Evolutionary conservation across 441 rosid species (phyloP).

Genomic region (Brassica hybrid): DNA sequence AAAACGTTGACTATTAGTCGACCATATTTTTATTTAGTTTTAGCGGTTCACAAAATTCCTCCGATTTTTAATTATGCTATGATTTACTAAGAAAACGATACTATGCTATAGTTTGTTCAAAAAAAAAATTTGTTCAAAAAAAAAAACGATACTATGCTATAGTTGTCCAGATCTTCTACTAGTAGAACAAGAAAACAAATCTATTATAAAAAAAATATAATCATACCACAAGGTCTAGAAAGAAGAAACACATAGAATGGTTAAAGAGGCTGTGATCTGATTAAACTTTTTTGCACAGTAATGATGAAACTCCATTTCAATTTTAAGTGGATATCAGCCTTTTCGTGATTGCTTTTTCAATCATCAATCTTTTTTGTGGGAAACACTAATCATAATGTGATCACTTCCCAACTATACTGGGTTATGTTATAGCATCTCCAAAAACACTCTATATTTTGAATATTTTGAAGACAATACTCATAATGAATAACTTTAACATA

Average conservation of each 20-base stretch:
- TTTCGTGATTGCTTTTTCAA: constrained; percentile 14
- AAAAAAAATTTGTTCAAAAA: too few species aligned
- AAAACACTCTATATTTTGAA: background rate
- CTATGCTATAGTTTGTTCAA: background rate
- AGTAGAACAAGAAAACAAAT: background rate
- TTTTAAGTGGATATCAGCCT: constrained; percentile 24
- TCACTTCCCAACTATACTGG: constrained; percentile 3
- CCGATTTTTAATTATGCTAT: background rate
- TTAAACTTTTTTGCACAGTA: constrained; percentile 11
- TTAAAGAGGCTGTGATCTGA: background rate
- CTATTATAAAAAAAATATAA: background rate
- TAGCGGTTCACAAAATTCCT: constrained; percentile 6
- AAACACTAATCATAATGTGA: constrained; percentile 14
- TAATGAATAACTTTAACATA: background rate
- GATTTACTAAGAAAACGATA: constrained; percentile 1
- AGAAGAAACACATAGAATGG: constrained; percentile 1
- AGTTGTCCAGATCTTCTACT: background rate
- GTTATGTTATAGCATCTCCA: background rate
- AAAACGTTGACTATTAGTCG: constrained; percentile 8
- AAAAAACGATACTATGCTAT: background rate
- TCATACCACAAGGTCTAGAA: constrained; percentile 10
- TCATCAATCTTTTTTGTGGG: constrained; percentile 18
- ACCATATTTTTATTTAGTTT: background rate
- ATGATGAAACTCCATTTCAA: constrained; percentile 26
- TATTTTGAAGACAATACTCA: background rate